Evolutionary conservation across 768 basidiomycete species (phyloP), one percentile per base, ranked within the genome.

Genomic region (Calocybe indica): DNA sequence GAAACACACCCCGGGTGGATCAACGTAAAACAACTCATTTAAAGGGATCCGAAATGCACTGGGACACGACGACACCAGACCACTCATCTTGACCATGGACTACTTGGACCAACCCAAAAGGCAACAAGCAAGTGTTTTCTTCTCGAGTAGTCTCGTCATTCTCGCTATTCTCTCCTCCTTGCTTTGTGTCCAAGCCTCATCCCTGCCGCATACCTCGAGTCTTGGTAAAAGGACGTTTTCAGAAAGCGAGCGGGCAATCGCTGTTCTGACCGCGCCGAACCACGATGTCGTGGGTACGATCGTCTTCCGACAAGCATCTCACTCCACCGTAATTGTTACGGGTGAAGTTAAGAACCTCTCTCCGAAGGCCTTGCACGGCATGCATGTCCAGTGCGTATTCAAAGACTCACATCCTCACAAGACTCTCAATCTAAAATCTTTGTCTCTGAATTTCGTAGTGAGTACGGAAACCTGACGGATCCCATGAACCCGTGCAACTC

Each of bases 301-400:
- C 49, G 72, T 69, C 37, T 89, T 92, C 63, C 69, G 72, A 29
- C 88, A 91, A 61, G 59, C 69, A 12, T 60, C 62, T 51, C 60
- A 59, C 46, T 75, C 72, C 2, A 74, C 80, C 22, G 83, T 88
- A 40, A 77, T 66, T 10, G 65, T 92, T 35, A 75, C 75, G 7
- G 87, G 87, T 29, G 70, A 76, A 45, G 68, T 92, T 52, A 71
- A 65, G 48, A 76, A 76, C 51, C 73, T 92, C 40, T 74, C 79
- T 52, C 69, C 80, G 5, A 72, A 72, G 41, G 70, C 82, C 5
- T 59, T 70, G 49, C 76, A 82, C 32, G 90, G 90, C 5, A 87
- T 91, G 69, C 90, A 92, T 65, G 68, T 92, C 48, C 89, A 92
- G 87, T 88, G 54, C 49, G 83, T 70, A 13, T 43, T 42, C 33